These are phyloP conservation scores for Eimeria necatrix DNA, from an alignment of 169 alveolate genomes.

Conservation along the genomic window DNA sequence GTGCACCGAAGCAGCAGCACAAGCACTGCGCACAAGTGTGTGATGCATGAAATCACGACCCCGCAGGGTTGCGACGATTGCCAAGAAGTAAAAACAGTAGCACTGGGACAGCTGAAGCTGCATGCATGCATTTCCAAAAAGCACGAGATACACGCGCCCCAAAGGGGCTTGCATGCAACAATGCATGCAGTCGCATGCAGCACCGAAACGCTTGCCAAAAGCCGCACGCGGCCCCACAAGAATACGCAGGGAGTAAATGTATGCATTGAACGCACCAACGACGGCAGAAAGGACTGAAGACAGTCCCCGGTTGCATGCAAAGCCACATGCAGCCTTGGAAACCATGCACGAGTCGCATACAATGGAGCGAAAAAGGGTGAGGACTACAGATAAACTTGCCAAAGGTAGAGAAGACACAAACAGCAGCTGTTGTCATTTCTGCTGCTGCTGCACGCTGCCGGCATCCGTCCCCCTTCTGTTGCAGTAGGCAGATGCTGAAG, in stretches of 20 bases:
- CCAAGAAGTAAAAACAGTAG: neutral
- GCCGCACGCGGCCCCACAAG: neutral
- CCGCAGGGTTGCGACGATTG: neutral
- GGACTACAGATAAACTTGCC: neutral
- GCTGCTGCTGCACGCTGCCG: slow-evolving; percentile 3
- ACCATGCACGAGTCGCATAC: neutral
- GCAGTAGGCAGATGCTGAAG: neutral
- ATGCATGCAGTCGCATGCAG: neutral
- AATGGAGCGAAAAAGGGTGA: neutral
- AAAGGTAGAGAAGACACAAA: neutral
- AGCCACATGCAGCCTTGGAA: no score
- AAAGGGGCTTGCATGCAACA: neutral
- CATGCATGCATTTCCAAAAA: neutral
- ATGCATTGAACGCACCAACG: neutral
- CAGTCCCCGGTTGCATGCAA: no score
- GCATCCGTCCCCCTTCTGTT: neutral
- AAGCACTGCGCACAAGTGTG: neutral
- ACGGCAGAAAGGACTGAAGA: no score
- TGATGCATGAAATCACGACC: neutral
- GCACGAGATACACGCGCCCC: neutral
- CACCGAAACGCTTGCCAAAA: no score
- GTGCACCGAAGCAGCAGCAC: neutral
- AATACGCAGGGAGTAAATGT: neutral
- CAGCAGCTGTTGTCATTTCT: neutral
- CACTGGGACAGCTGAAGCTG: neutral